phyloP scores from a whole-genome alignment of 108 stramenopile genomes.

The Nitzschia palea region DNA sequence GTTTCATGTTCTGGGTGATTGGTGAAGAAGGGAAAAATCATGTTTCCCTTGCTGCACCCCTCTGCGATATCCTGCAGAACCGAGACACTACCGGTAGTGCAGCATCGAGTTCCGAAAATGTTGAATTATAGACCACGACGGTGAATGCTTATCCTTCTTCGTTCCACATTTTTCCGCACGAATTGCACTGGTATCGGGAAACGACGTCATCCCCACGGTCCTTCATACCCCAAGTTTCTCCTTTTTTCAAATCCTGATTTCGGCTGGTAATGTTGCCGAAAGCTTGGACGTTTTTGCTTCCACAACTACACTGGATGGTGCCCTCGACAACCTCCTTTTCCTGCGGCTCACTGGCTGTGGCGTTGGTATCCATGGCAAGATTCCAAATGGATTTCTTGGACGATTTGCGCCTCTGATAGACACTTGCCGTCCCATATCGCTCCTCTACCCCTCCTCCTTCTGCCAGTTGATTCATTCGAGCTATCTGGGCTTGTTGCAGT shows the following conservation, averaged over 20 bases:
- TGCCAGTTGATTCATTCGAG: constrained; percentile 31
- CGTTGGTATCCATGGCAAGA: constrained; percentile 42
- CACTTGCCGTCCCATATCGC: neutral
- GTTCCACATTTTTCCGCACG: constrained; percentile 70
- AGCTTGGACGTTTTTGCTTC: constrained; percentile 48
- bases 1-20: constrained; percentile 77
- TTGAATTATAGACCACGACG: neutral
- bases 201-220: constrained; percentile 57
- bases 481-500: constrained; percentile 23
- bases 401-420: constrained; percentile 45
- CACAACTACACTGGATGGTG: constrained; percentile 37
- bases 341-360: neutral
- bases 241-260: constrained; percentile 67
- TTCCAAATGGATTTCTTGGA: constrained; percentile 65
- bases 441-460: neutral
- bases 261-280: constrained; percentile 62
- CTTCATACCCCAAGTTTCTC: constrained; percentile 75
- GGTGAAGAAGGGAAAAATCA: constrained; percentile 61
- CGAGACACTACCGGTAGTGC: neutral
- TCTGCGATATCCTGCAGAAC: constrained; percentile 16
- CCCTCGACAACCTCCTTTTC: neutral
- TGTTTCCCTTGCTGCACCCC: constrained; percentile 25
- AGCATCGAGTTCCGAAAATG: neutral
- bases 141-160: constrained; percentile 42
- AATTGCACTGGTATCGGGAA: constrained; percentile 55